Base-by-base conservation (phyloP, 495 filamentous ascomycete species). In the Mycothermus thermophilus region DNA sequence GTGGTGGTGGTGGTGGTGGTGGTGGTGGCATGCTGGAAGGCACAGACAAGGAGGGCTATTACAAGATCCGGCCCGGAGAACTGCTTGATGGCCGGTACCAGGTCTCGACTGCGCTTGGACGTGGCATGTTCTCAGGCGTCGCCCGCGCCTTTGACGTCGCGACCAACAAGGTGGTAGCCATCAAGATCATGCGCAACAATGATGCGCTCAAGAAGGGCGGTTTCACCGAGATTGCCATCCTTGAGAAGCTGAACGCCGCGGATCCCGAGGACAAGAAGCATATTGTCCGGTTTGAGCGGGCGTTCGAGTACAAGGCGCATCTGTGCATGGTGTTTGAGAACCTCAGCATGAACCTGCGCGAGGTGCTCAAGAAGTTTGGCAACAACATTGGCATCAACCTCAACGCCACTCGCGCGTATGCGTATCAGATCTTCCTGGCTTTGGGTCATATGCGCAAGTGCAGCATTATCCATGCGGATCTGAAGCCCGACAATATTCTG, bases 311-410 rank as follows among this genome's bases (percentile, higher is more conserved):
- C 61, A 95, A 94, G 62, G 77, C 75, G 8, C 90, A 97, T 59
- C 60, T 97, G 34, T 96, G 90, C 57, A 79, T 97, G 66, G 87
- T 87, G 1, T 97, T 96, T 58, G 90, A 97, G 58, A 88, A 93
- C 48, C 68, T 97, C 31, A 82, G 79, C 53, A 74, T 93, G 60
- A 93, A 97, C 52, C 63, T 97, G 17, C 81, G 90, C 27, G 86
- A 94, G 47, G 79, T 95, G n/a, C 58, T 97, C 38, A 93, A 93
- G 61, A 94, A 94, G 48, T 92, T 87, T 54, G 87, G 87, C n/a
- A 79, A 82, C 33, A 85, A 92, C 47, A 74, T 90, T 11, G 90
- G 92, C 34, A 76, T 97, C 52, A 92, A 88, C 49, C 52, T 95
- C 31, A 72, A 71, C 33, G 87, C 84, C 6, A 85, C 93, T 25